phyloP scores from a whole-genome alignment of 345 rosid species.

The Brassica rapa region DNA sequence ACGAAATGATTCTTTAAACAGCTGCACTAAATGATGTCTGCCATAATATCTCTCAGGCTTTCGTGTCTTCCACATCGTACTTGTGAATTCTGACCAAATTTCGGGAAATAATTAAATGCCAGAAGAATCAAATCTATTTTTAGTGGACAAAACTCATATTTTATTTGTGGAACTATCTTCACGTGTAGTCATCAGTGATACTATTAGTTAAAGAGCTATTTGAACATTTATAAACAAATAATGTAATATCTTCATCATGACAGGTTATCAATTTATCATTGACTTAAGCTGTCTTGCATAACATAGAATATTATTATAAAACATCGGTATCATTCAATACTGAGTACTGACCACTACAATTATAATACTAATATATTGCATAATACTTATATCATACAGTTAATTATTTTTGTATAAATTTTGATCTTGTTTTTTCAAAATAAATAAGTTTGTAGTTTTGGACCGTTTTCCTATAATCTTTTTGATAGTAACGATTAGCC shows the following conservation, averaged over 20 bases:
- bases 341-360: background rate
- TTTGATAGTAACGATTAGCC: too few species aligned
- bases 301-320: background rate
- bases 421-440: too few species aligned
- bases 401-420: too few species aligned
- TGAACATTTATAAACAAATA: background rate
- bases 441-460: too few species aligned
- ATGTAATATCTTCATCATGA: background rate
- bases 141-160: background rate
- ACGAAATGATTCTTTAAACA: slow-evolving; percentile 1
- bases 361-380: too few species aligned
- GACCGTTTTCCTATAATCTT: too few species aligned
- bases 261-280: background rate
- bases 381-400: too few species aligned
- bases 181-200: background rate
- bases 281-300: background rate
- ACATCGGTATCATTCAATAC: background rate
- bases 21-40: background rate
- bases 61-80: background rate
- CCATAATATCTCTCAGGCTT: background rate
- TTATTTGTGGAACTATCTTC: background rate
- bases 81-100: background rate
- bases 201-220: background rate
- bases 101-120: background rate
- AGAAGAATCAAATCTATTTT: background rate